These are phyloP conservation scores for Dillenia suffruticosa DNA, from an alignment of 164 flowering plant genomes.

Conservation along the genomic window DNA sequence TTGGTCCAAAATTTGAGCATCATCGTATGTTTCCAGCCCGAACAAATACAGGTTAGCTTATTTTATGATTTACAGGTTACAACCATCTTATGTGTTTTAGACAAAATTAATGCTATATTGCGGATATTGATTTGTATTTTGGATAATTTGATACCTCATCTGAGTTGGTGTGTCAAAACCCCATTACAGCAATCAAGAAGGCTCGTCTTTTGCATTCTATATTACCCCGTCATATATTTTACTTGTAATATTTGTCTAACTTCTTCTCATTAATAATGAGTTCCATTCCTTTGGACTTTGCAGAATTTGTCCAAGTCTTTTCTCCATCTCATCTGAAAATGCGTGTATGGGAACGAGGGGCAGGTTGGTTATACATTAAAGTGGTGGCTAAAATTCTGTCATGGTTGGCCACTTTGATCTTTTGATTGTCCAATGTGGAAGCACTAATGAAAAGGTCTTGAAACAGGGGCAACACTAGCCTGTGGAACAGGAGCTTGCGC, in stretches of 20 bases:
- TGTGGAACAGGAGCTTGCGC: slow-evolving; percentile 99
- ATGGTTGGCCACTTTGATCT: neutral
- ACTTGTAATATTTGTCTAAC: too few relatives aligned
- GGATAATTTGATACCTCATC: too few relatives aligned
- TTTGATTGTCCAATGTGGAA: neutral
- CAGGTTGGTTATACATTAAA: slow-evolving; percentile 45
- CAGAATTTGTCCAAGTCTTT: slow-evolving; percentile 93
- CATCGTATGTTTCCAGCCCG: slow-evolving; percentile 85
- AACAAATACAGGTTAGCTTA: slow-evolving; percentile 82
- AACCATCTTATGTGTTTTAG: too few relatives aligned
- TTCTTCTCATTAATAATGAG: neutral
- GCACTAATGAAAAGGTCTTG: slow-evolving; percentile 1
- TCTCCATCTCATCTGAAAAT: slow-evolving; percentile 86
- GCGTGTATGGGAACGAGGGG: slow-evolving; percentile 99
- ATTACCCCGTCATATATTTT: too few relatives aligned
- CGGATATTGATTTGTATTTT: too few relatives aligned
- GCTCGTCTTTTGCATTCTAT: too few relatives aligned
- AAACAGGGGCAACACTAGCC: slow-evolving; percentile 89
- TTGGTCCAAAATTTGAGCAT: slow-evolving; percentile 95
- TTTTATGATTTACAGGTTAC: neutral
- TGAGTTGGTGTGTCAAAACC: too few relatives aligned
- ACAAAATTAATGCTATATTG: too few relatives aligned
- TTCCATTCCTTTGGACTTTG: slow-evolving; percentile 14
- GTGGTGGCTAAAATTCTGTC: neutral
- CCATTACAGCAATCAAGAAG: too few relatives aligned